phyloP scores from a whole-genome alignment of 352 stramenopile genomes.

The Phytopythium vexans region DNA sequence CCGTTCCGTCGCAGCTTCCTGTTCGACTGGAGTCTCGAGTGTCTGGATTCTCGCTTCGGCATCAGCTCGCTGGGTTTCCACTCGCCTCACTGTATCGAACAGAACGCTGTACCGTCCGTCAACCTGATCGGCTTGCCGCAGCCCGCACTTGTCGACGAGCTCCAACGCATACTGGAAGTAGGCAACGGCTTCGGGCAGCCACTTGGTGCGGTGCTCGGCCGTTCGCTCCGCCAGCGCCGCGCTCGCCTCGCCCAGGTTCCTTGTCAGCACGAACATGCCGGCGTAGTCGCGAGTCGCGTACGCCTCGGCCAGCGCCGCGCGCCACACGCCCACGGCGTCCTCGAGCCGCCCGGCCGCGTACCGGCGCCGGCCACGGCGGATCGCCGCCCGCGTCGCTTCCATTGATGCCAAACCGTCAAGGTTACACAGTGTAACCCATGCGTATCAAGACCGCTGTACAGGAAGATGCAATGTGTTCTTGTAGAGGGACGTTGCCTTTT shows the following conservation, averaged over 20 bases:
- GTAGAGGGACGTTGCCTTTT: slow-evolving; percentile 1
- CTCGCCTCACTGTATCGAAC: slow-evolving; percentile 19
- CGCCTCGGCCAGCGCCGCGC: slow-evolving; percentile 33
- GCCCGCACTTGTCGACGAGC: slow-evolving; percentile 35
- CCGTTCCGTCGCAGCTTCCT: not conserved
- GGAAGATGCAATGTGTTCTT: slow-evolving; percentile 4
- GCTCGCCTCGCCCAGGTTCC: slow-evolving; percentile 62
- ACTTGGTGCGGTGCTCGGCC: not conserved
- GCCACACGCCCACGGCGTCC: slow-evolving; percentile 45
- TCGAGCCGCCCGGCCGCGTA: slow-evolving; percentile 27
- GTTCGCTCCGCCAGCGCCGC: slow-evolving; percentile 12
- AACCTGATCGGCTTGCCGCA: slow-evolving; percentile 14
- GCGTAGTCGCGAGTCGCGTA: slow-evolving; percentile 51
- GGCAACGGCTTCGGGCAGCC: slow-evolving; percentile 24
- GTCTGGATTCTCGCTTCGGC: slow-evolving; percentile 12
- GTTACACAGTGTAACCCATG: not conserved
- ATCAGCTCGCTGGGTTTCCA: slow-evolving; percentile 13
- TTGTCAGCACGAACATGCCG: slow-evolving; percentile 62
- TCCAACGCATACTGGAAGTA: slow-evolving; percentile 53
- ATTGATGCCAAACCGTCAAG: slow-evolving; percentile 8
- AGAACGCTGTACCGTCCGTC: slow-evolving; percentile 16
- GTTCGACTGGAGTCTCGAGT: slow-evolving; percentile 3
- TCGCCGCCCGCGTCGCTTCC: slow-evolving; percentile 26
- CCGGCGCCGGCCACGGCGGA: slow-evolving; percentile 34
- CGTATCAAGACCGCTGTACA: not conserved